Evolutionary conservation across 768 basidiomycete genomes (phyloP).

Genomic region (Cyathus striatus): DNA sequence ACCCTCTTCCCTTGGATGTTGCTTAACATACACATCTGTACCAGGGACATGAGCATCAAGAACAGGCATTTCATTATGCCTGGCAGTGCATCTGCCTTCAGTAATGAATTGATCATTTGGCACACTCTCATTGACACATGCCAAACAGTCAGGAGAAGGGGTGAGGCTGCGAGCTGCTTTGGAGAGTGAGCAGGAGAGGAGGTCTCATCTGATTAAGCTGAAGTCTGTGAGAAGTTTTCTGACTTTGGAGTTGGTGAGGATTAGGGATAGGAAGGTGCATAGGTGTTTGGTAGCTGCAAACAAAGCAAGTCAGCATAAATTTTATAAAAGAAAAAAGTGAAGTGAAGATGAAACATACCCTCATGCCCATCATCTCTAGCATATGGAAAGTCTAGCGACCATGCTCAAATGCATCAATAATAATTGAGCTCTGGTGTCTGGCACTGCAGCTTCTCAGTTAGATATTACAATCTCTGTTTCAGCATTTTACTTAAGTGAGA

Average conservation of each 20-base stretch:
- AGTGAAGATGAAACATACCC: constrained; percentile 32
- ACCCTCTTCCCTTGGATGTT: constrained; percentile 22
- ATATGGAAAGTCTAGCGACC: too few species aligned
- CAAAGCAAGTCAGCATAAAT: too few species aligned
- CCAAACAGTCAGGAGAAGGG: constrained; percentile 58
- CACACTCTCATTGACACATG: constrained; percentile 63
- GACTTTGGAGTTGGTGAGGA: constrained; percentile 90
- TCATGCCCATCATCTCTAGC: constrained; percentile 53
- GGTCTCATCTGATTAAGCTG: constrained; percentile 72
- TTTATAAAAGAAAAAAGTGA: neutral
- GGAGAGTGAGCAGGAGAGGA: constrained; percentile 70
- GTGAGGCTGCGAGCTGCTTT: constrained; percentile 68
- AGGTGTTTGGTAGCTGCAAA: constrained; percentile 71
- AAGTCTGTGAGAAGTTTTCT: constrained; percentile 85
- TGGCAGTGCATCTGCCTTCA: constrained; percentile 29
- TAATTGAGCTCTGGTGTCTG: too few species aligned
- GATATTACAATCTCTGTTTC: too few species aligned
- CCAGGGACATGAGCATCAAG: constrained; percentile 29
- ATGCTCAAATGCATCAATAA: too few species aligned
- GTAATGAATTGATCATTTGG: constrained; percentile 63
- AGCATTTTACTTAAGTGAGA: too few species aligned
- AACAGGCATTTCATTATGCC: constrained; percentile 27
- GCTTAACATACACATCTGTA: constrained; percentile 23
- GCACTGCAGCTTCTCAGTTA: too few species aligned
- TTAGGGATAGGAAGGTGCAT: constrained; percentile 78